Evolutionary conservation across 2,329 filamentous ascomycete species (phyloP), one percentile per base, ranked within the genome.

Genomic region (Orbilia blumenaviensis): DNA sequence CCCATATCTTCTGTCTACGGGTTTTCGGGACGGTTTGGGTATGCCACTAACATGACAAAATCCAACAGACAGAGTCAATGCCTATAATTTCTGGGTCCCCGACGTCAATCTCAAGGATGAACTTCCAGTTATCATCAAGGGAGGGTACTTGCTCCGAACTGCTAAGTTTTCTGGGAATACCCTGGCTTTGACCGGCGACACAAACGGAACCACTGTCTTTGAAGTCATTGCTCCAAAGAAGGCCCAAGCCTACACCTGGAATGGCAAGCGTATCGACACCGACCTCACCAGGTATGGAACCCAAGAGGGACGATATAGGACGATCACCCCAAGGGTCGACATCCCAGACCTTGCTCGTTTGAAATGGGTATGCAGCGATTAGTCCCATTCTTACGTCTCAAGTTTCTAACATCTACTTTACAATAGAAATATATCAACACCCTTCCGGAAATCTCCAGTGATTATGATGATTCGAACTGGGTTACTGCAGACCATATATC

Each of bases 391-490:
- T n/a, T n/a, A n/a, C n/a, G n/a, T n/a, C n/a, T n/a, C n/a, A n/a
- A n/a, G n/a, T n/a, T 48, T 56, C 38, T 66, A 63, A 46, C n/a
- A 1, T 8, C n/a, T 3, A 32, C 2, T 42, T 41, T 10, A 16
- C 50, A 2, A 2, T 44, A 79, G 92, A 89, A 89, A 80, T 89
- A 88, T 69, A 80, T 92, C 21, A 89, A 94, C 81, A 88, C 87
- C 0, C 86, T 95, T 0, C 92, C 92, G 0, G 92, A 94, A 81
- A 84, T 92, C 5, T 81, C 86, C 56, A 77, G 84, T 0, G 82
- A 81, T 0, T 94, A 93, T 79, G 88, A 92, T 62, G 92, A 95
- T 81, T 86, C 86, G 2, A 82, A 82, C 4, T 95, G 92, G 92
- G 85, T 85, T 0, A 78, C 80, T 0, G 91, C 91, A 0, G 83